Evolutionary conservation across 768 basidiomycete genomes (phyloP).

Genomic region (Xerocomellus dryophilus): DNA sequence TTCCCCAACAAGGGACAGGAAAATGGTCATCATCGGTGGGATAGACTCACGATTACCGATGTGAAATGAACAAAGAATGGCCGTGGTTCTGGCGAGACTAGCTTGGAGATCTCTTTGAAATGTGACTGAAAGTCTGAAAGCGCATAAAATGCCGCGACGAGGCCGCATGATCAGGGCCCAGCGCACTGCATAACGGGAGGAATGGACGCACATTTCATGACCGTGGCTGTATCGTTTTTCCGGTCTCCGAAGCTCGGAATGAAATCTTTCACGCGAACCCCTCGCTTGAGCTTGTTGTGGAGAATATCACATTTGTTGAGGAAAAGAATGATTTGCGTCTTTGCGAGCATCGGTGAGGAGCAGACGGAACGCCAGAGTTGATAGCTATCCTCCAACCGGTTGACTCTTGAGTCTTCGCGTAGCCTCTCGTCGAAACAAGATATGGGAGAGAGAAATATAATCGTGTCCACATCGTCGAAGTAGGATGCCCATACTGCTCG

Average conservation of each 20-base stretch:
- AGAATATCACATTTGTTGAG: constrained; percentile 74
- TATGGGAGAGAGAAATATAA: constrained; percentile 74
- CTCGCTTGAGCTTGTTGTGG: constrained; percentile 66
- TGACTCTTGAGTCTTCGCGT: constrained; percentile 65
- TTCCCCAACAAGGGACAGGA: constrained; percentile 1
- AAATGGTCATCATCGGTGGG: neutral
- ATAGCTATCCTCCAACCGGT: constrained; percentile 74
- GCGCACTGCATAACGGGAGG: neutral
- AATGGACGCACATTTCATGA: constrained; percentile 58
- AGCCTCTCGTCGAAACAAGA: constrained; percentile 81
- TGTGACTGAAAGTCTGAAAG: constrained; percentile 71
- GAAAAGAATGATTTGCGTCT: constrained; percentile 52
- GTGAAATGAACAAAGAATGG: constrained; percentile 73
- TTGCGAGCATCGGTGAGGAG: constrained; percentile 58
- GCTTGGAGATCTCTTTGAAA: constrained; percentile 70
- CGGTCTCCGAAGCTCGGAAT: constrained; percentile 74
- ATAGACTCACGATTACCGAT: constrained; percentile 64
- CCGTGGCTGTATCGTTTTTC: constrained; percentile 65
- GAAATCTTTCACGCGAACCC: constrained; percentile 61
- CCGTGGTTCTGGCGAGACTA: constrained; percentile 59
- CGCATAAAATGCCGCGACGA: neutral
- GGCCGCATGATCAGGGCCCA: constrained; percentile 9
- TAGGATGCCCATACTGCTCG: constrained; percentile 76
- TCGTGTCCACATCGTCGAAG: constrained; percentile 79
- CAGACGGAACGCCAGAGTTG: constrained; percentile 76